Conservation (phyloP, 331 rosid species). For the Spiraea crenata region DNA sequence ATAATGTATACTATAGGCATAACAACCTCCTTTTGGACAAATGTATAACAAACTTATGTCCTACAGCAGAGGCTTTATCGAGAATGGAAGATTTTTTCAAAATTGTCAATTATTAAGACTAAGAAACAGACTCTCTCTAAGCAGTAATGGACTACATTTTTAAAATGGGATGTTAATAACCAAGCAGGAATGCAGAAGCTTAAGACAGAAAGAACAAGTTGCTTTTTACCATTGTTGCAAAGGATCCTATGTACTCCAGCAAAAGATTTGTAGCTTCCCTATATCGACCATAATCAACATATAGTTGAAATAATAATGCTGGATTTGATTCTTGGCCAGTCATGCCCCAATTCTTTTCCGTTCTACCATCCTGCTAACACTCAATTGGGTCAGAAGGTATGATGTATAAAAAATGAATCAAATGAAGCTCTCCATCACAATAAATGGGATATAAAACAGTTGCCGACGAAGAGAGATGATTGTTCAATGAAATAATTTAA, state of each 20-base stretch:
- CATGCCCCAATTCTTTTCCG: conserved; percentile 69
- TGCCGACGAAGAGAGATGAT: background rate
- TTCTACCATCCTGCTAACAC: conserved; percentile 63
- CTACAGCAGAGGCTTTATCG: too few relatives aligned
- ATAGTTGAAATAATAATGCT: conserved; percentile 75
- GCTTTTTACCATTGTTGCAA: conserved; percentile 65
- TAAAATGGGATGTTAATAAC: background rate
- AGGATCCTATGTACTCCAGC: conserved; percentile 67
- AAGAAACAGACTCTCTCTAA: too few relatives aligned
- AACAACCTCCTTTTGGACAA: too few relatives aligned
- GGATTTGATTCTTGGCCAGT: conserved; percentile 81
- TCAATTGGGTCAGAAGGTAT: conserved; percentile 25
- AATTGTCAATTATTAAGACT: too few relatives aligned
- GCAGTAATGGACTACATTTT: background rate
- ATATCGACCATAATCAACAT: conserved; percentile 82
- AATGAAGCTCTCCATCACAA: background rate
- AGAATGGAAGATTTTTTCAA: too few relatives aligned
- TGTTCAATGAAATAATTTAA: background rate
- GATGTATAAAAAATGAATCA: background rate
- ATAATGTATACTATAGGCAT: too few relatives aligned
- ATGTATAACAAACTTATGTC: too few relatives aligned
- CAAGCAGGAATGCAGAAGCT: background rate
- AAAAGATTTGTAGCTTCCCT: conserved; percentile 84
- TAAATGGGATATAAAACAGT: background rate
- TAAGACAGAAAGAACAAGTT: conserved; percentile 9